A percentile compares a stretch with the other conserved stretches of the same genome.
phyloP scores from a whole-genome alignment of 129 eudicot genomes.

The Ambrosia artemisiifolia region DNA sequence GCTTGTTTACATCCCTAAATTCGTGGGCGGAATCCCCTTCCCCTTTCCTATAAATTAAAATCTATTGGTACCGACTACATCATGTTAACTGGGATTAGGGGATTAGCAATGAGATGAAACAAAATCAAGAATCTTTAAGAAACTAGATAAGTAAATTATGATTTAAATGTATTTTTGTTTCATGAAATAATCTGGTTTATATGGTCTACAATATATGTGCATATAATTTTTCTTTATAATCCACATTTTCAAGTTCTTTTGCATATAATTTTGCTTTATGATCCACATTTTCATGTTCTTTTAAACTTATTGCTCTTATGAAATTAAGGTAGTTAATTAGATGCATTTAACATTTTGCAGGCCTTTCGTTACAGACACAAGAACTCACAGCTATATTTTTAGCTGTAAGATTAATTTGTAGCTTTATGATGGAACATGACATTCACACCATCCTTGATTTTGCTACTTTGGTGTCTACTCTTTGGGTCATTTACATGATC shows the following conservation, averaged over 20 bases:
- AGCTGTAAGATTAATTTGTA: slow-evolving; percentile 65
- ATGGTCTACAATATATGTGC: too few relatives aligned
- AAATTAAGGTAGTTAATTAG: not conserved
- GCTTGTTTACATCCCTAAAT: too few relatives aligned
- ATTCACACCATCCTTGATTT: slow-evolving; percentile 83
- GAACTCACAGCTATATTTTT: slow-evolving; percentile 83
- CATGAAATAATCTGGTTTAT: not conserved
- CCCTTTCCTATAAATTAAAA: too few relatives aligned
- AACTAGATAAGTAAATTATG: not conserved
- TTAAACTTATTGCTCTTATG: not conserved
- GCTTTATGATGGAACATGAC: slow-evolving; percentile 71
- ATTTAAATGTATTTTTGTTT: not conserved
- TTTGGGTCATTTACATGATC: slow-evolving; percentile 92
- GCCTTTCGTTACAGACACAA: slow-evolving; percentile 86
- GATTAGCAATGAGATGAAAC: not conserved
- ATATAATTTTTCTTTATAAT: not conserved
- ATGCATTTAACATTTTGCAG: slow-evolving; percentile 29
- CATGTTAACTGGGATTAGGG: not conserved
- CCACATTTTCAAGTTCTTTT: not conserved
- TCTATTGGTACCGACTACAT: too few relatives aligned
- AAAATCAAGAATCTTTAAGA: not conserved
- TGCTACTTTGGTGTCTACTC: slow-evolving; percentile 60
- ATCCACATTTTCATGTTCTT: not conserved
- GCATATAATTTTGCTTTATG: too few relatives aligned
- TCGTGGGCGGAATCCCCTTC: too few relatives aligned